Conservation (phyloP, 2,329 filamentous ascomycete species). For the Cladorrhinum sp. region DNA sequence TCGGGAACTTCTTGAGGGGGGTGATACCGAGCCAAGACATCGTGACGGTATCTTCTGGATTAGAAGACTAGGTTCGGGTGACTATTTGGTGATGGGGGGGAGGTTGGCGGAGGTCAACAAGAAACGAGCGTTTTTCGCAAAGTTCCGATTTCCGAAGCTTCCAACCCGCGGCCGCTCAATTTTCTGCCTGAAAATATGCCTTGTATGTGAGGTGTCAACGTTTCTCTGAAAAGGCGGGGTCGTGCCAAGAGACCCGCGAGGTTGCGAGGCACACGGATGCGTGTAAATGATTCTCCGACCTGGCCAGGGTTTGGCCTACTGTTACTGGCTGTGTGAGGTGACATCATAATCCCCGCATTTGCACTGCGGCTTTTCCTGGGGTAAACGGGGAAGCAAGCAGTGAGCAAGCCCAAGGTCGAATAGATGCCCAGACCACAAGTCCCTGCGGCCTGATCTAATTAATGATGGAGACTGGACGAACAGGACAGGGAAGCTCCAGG, state of each 20-base stretch:
- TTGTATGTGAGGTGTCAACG: slow-evolving; percentile 16
- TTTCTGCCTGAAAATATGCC: slow-evolving; percentile 11
- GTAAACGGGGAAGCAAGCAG: background rate
- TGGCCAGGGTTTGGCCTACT: background rate
- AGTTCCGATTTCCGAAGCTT: slow-evolving; percentile 26
- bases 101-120: slow-evolving; percentile 25
- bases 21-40: slow-evolving; percentile 71
- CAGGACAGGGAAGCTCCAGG: background rate
- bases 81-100: slow-evolving; percentile 18
- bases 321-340: slow-evolving; percentile 1
- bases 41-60: slow-evolving; percentile 45
- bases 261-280: background rate
- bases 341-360: slow-evolving; percentile 13
- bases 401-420: background rate
- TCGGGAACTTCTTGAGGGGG: slow-evolving; percentile 75
- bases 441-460: background rate
- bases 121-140: slow-evolving; percentile 32
- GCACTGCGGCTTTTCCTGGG: background rate
- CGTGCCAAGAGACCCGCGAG: background rate
- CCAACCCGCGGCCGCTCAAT: slow-evolving; percentile 8
- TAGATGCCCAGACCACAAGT: background rate
- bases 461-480: background rate
- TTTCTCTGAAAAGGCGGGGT: background rate
- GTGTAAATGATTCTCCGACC: slow-evolving; percentile 23
- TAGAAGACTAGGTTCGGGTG: slow-evolving; percentile 33